Conservation (phyloP, 2,329 filamentous ascomycete genomes). For the Phialemoniopsis sp. region DNA sequence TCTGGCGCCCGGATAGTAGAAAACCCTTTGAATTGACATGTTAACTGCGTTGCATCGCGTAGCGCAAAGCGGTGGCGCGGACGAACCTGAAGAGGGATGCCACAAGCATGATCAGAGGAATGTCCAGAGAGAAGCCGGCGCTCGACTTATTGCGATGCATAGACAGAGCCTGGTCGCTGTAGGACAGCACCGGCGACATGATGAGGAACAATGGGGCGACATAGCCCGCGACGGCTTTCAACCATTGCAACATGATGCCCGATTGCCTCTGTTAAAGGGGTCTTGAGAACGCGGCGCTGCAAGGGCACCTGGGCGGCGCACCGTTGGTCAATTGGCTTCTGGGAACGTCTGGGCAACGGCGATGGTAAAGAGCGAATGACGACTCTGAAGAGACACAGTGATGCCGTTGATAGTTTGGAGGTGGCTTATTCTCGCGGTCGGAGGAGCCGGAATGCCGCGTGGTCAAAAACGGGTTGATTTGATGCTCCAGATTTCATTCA, state of each 20-base stretch:
- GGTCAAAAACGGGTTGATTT: too few species aligned
- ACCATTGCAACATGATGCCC: constrained; percentile 27
- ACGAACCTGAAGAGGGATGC: constrained; percentile 60
- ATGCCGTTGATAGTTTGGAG: too few species aligned
- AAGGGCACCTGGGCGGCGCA: too few species aligned
- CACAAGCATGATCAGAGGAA: constrained; percentile 68
- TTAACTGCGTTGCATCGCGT: constrained; percentile 3
- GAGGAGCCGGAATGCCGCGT: too few species aligned
- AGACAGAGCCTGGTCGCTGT: constrained; percentile 60
- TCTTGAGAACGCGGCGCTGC: too few species aligned
- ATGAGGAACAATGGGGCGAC: constrained; percentile 61
- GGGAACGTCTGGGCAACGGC: too few species aligned
- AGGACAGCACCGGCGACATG: constrained; percentile 59
- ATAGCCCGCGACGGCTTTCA: constrained; percentile 47
- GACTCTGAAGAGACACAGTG: too few species aligned
- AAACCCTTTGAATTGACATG: constrained; percentile 42
- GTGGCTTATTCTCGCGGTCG: too few species aligned
- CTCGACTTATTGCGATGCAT: constrained; percentile 63
- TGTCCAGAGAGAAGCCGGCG: constrained; percentile 66
- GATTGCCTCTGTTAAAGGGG: too few species aligned
- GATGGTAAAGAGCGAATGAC: too few species aligned
- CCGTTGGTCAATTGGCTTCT: too few species aligned
- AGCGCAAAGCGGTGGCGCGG: neutral
- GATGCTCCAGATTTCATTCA: too few species aligned
- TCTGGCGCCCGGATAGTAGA: constrained; percentile 64